Evolutionary conservation across 345 rosid species (phyloP), one percentile per base, ranked within the genome.

Genomic region (Odontarrhena argentea): DNA sequence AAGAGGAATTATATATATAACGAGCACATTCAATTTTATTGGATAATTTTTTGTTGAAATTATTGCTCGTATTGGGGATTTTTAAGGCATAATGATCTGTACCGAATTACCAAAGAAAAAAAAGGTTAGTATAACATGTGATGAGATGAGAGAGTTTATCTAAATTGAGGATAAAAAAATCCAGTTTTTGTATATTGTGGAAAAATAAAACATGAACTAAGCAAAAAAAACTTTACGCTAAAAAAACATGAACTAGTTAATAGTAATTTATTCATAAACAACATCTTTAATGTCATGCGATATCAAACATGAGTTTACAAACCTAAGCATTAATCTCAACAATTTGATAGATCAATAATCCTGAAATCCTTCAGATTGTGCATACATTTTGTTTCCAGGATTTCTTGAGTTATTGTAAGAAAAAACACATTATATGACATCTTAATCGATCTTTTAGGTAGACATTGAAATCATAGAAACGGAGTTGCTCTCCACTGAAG

Each of bases 291-390:
- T 45, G 57, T 63, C 26, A 30, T 65, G 46, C 11, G 42, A 57
- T 58, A 60, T 66, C 24, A 66, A 45, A 73, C 38, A 67, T 73
- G 55, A 60, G 51, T 73, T 67, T 37, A 73, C 63, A 73, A 66
- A 52, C 44, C 72, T 73, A 60, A 67, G 60, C 41, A 60, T 66
- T 38, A 65, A 46, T 46, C 68, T 58, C 71, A 73, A 73, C 71
- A 72, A 58, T 72, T 65, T 72, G 60, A 41, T 11, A 73, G 48
- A 57, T 26, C 18, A 46, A 55, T 55, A 12, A 13, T 41, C 53
- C 64, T 71, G 52, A 38, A 70, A 0, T 44, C 42, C 50, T 62
- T 51, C 46, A 57, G 41, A 25, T 35, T 22, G 60, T 49, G 54
- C 76, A 72, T 18, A 14, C 8, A 7, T 64, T 47, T 55, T 15